Evolutionary conservation across 1,284 basidiomycete genomes (phyloP).

Genomic region (Puccinia triticina): DNA sequence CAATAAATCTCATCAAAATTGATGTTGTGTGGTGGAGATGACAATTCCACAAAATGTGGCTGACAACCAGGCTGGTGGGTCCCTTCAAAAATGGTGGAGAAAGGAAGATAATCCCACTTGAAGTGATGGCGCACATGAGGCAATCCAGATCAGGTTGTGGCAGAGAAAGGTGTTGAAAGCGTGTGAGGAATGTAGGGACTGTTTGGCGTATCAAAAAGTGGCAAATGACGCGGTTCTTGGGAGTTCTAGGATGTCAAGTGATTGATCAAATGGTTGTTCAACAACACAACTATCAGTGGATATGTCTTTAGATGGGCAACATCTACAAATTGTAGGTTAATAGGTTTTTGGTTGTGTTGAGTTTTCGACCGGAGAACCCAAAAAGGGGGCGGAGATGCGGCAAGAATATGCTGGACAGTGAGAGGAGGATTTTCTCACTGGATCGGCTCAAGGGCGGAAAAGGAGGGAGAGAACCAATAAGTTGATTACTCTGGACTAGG

Average conservation of each 20-base stretch:
- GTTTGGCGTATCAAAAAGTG: conserved; percentile 19
- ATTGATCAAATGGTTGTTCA: conserved; percentile 20
- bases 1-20: conserved; percentile 19
- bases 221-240: conserved; percentile 19
- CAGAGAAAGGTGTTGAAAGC: conserved; percentile 13
- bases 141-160: neutral
- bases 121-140: conserved; percentile 45
- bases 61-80: conserved; percentile 15
- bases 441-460: no score
- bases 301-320: neutral
- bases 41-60: conserved; percentile 38
- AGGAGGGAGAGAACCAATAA: no score
- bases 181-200: conserved; percentile 24
- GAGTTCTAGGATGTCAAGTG: conserved; percentile 11
- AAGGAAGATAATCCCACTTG: conserved; percentile 39
- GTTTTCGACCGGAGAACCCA: no score
- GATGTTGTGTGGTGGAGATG: conserved; percentile 35
- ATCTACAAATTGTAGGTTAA: neutral
- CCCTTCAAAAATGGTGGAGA: neutral
- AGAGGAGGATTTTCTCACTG: no score
- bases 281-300: neutral
- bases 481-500: no score
- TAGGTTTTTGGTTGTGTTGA: conserved; percentile 6
- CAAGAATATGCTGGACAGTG: no score
- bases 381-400: no score